These are phyloP conservation scores for Phytopythium aichiense DNA, from an alignment of 352 stramenopile genomes.

Conservation along the genomic window DNA sequence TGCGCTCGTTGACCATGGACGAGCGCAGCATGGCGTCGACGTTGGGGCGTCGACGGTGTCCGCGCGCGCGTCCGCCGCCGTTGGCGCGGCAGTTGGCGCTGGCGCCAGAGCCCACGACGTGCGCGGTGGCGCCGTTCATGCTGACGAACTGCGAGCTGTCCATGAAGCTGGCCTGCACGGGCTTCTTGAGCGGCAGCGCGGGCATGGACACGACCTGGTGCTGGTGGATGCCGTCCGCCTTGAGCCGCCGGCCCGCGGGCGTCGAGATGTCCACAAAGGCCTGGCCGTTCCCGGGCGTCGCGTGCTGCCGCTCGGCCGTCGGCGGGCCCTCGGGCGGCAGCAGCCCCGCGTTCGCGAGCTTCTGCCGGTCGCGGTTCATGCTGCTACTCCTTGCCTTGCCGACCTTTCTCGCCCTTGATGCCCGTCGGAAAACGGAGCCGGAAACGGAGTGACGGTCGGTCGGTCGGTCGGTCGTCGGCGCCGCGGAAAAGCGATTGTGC, in stretches of 20 bases:
- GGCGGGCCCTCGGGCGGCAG: slow-evolving; percentile 12
- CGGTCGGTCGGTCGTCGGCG: background rate
- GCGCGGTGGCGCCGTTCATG: slow-evolving; percentile 25
- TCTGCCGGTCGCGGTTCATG: slow-evolving; percentile 39
- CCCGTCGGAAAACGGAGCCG: background rate
- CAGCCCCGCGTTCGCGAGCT: slow-evolving; percentile 31
- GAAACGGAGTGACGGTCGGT: background rate
- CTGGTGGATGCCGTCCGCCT: slow-evolving; percentile 10
- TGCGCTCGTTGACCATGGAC: slow-evolving; percentile 51
- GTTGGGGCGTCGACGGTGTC: slow-evolving; percentile 38
- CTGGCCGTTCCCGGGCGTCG: slow-evolving; percentile 47
- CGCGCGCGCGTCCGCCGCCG: slow-evolving; percentile 7
- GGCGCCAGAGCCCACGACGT: slow-evolving; percentile 22
- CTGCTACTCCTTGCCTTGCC: background rate
- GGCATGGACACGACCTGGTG: slow-evolving; percentile 9
- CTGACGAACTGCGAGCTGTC: slow-evolving; percentile 52
- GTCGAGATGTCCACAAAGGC: slow-evolving; percentile 70
- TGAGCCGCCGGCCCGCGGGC: slow-evolving; percentile 27
- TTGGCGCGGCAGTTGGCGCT: slow-evolving; percentile 31
- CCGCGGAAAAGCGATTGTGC: slow-evolving; percentile 5
- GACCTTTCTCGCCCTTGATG: background rate
- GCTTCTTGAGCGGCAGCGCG: slow-evolving; percentile 22
- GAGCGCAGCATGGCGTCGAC: slow-evolving; percentile 67
- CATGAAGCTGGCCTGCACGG: slow-evolving; percentile 51
- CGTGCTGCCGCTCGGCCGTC: slow-evolving; percentile 24